Percentiles rank a stretch among this genome's conserved stretches.
phyloP scores from a whole-genome alignment of 2,329 filamentous ascomycete species.

The Ophiostoma himal-ulmi region DNA sequence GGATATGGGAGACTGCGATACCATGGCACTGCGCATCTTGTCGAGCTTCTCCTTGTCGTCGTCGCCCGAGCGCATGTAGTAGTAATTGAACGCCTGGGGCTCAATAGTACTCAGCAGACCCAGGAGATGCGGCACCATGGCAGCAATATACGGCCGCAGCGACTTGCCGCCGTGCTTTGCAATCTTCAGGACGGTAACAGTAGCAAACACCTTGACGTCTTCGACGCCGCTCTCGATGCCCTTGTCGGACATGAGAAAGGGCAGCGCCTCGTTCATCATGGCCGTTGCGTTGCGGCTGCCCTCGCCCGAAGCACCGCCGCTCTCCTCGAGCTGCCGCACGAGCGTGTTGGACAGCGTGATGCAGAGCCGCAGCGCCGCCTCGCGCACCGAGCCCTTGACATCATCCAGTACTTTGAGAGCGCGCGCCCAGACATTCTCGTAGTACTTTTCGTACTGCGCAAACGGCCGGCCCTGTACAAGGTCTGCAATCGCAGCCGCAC shows the following conservation, averaged over 20 bases:
- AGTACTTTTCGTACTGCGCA: slow-evolving; percentile 73
- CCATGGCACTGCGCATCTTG: slow-evolving; percentile 72
- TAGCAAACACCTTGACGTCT: slow-evolving; percentile 79
- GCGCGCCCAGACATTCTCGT: slow-evolving; percentile 76
- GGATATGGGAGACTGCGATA: slow-evolving; percentile 81
- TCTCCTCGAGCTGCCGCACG: slow-evolving; percentile 74
- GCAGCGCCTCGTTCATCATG: slow-evolving; percentile 81
- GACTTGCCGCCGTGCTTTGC: slow-evolving; percentile 81
- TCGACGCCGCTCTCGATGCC: slow-evolving; percentile 83
- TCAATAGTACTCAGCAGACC: slow-evolving; percentile 81
- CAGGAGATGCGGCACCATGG: slow-evolving; percentile 74
- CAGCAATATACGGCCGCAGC: slow-evolving; percentile 72
- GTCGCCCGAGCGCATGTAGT: slow-evolving; percentile 84
- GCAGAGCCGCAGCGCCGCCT: slow-evolving; percentile 74
- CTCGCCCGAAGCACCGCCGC: slow-evolving; percentile 41
- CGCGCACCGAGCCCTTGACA: slow-evolving; percentile 84
- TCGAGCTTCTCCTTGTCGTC: slow-evolving; percentile 86
- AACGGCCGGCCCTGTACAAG: slow-evolving; percentile 75
- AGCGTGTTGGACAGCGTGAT: slow-evolving; percentile 78
- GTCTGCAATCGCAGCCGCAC: slow-evolving; percentile 83
- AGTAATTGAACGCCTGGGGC: slow-evolving; percentile 81
- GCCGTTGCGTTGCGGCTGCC: slow-evolving; percentile 47
- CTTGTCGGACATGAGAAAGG: slow-evolving; percentile 82
- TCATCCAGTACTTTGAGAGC: slow-evolving; percentile 92
- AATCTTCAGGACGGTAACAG: slow-evolving; percentile 77